A percentile compares a stretch with the other conserved stretches of the same genome.
Conservation (phyloP, 2,329 filamentous ascomycete genomes). For the Cordyceps cicadae region DNA sequence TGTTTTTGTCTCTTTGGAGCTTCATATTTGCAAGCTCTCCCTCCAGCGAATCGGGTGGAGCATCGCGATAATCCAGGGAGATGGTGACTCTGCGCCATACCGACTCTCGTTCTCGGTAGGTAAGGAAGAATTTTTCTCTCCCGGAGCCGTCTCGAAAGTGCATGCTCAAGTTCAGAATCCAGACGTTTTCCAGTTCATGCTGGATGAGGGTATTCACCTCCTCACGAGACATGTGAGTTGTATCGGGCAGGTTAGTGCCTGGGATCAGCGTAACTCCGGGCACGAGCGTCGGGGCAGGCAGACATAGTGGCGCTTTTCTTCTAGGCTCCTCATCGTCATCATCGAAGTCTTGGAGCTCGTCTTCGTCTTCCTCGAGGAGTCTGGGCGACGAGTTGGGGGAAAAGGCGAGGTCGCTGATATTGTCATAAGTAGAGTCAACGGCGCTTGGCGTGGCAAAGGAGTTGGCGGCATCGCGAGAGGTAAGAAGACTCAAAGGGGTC, state of each 20-base stretch:
- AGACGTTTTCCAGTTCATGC: slow-evolving; percentile 75
- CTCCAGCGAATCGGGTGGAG: slow-evolving; percentile 75
- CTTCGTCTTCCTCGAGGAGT: background rate
- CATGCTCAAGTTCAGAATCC: slow-evolving; percentile 98
- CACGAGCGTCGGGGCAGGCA: background rate
- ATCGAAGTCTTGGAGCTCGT: background rate
- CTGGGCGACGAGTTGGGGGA: background rate
- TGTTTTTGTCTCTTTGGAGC: slow-evolving; percentile 85
- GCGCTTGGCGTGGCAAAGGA: slow-evolving; percentile 6
- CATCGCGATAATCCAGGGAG: slow-evolving; percentile 83
- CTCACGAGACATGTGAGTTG: slow-evolving; percentile 41
- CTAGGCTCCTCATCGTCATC: slow-evolving; percentile 23
- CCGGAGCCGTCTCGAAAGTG: slow-evolving; percentile 90
- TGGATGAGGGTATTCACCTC: slow-evolving; percentile 59
- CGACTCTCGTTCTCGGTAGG: slow-evolving; percentile 72
- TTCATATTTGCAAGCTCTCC: slow-evolving; percentile 67
- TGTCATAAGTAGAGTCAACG: background rate
- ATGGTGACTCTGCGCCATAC: slow-evolving; percentile 84
- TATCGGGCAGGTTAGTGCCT: slow-evolving; percentile 31
- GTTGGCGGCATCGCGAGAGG: background rate
- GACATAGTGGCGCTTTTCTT: slow-evolving; percentile 9
- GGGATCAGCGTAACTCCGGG: slow-evolving; percentile 19
- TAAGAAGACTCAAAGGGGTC: background rate
- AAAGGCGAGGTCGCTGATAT: slow-evolving; percentile 3
- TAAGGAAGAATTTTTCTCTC: slow-evolving; percentile 96